phyloP scores from a whole-genome alignment of 148 eudicot genomes.

The Talinum fruticosum region DNA sequence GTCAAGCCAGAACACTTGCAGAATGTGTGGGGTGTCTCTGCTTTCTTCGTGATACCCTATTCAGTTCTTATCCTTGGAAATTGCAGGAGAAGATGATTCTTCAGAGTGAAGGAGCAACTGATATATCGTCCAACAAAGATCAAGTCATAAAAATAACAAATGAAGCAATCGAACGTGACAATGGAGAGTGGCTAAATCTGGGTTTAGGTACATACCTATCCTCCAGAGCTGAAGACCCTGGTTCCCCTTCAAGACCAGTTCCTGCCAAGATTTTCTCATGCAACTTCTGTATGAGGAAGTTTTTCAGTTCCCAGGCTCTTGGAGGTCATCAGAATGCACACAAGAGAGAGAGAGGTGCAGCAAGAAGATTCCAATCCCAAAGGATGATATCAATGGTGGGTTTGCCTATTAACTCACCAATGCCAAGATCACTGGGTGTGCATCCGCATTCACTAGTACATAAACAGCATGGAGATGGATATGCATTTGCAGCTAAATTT shows the following conservation, averaged over 20 bases:
- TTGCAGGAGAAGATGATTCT: slow-evolving; percentile 24
- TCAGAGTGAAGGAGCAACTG: slow-evolving; percentile 21
- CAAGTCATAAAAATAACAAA: slow-evolving; percentile 11
- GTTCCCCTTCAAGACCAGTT: slow-evolving; percentile 33
- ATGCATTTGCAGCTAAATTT: slow-evolving; percentile 26
- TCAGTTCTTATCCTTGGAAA: neutral
- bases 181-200: slow-evolving; percentile 51
- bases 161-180: slow-evolving; percentile 15
- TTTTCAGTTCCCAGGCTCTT: slow-evolving; percentile 79
- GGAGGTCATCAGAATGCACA: slow-evolving; percentile 96
- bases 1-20: slow-evolving; percentile 15
- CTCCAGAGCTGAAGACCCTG: slow-evolving; percentile 15
- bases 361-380: slow-evolving; percentile 55
- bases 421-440: slow-evolving; percentile 55
- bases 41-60: slow-evolving; percentile 5
- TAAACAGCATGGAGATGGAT: slow-evolving; percentile 36
- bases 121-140: slow-evolving; percentile 29
- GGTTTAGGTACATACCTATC: slow-evolving; percentile 32
- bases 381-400: slow-evolving; percentile 44
- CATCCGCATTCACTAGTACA: slow-evolving; percentile 65
- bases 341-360: slow-evolving; percentile 68
- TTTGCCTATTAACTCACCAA: slow-evolving; percentile 30
- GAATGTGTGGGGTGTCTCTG: neutral
- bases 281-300: slow-evolving; percentile 72
- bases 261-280: slow-evolving; percentile 60